Base-by-base conservation (phyloP, 345 rosid genomes). In the Eucalyptus paniculata region DNA sequence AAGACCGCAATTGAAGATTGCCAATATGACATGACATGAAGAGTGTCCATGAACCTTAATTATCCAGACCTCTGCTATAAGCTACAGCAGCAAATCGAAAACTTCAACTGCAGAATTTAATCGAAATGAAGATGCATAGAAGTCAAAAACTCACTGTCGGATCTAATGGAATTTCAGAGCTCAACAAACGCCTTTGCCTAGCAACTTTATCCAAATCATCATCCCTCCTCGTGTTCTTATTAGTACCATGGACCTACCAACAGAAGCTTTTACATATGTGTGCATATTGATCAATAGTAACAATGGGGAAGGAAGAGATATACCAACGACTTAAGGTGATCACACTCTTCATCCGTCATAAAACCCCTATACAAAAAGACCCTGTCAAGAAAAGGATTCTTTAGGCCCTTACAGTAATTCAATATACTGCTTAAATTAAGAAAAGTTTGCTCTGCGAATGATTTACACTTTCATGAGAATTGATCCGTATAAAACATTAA, bases 281-380 rank as follows among this genome's bases (percentile, higher is more conserved):
- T 50, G 65, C 19, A 47, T 28, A 86, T 49, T 72, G 9, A 86
- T 50, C 28, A 47, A 88, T 88, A 87, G 60, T 42, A 51, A 87
- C 87, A 87, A n/a, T 7, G 34, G 53, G 26, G 32, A 89, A 51
- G 86, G 88, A 10, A 87, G 69, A 72, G 53, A 90, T 50, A 49
- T 94, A 97, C 98, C 96, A 95, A 91, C 44, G 94, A 93, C 88
- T 93, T 91, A 88, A 96, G 95, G 93, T 93, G 96, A 90, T 96
- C 96, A 58, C 99, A 95, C 92, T 97, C 99, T 91, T 95, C 96
- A 44, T 94, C 93, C 0, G 95, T 92, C 89, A 97, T 90, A 93
- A 97, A 95, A 30, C 94, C 97, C 23, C 90, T 91, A 89, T 97
- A 97, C 47, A 96, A 82, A 89, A 97, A 97, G 88, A 95, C 94